Percentiles rank a stretch among this genome's conserved stretches.
phyloP scores from a whole-genome alignment of 495 filamentous ascomycete species.

The Xylaria longipes region DNA sequence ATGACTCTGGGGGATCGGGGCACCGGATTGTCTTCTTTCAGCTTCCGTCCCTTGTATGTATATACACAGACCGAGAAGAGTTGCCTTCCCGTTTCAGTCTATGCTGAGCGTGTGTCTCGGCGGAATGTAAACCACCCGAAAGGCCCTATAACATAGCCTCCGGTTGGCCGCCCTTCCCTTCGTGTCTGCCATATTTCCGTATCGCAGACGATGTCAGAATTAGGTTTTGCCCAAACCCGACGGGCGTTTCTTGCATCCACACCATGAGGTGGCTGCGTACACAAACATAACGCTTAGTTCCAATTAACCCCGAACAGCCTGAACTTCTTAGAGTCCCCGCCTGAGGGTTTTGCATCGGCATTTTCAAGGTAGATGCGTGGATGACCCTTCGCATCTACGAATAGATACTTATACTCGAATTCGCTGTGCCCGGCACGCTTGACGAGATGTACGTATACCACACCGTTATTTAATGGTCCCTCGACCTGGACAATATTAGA shows the following conservation, averaged over 20 bases:
- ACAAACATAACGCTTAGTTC: conserved; percentile 48
- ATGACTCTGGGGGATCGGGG: neutral
- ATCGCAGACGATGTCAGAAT: neutral
- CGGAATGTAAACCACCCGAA: neutral
- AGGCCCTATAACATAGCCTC: neutral
- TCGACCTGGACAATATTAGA: conserved; percentile 67
- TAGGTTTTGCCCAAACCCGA: neutral
- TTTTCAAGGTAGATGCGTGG: conserved; percentile 68
- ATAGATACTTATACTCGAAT: conserved; percentile 81
- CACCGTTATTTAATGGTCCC: conserved; percentile 76
- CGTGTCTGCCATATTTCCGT: neutral
- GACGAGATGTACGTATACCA: conserved; percentile 78
- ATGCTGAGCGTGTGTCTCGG: neutral
- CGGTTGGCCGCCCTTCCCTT: neutral
- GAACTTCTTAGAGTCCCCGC: conserved; percentile 46
- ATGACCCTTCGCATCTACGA: conserved; percentile 73
- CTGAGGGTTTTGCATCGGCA: conserved; percentile 51
- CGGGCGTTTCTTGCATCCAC: neutral
- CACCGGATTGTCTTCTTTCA: neutral
- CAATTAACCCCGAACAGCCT: conserved; percentile 71
- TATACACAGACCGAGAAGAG: neutral
- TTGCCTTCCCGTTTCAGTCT: too few relatives aligned
- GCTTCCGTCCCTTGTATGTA: neutral
- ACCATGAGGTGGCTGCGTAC: neutral
- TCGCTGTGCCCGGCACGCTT: conserved; percentile 65